Percentiles rank a stretch among this genome's conserved stretches.
phyloP scores from a whole-genome alignment of 2,329 filamentous ascomycete species.

The Pezicula neosporulosa region DNA sequence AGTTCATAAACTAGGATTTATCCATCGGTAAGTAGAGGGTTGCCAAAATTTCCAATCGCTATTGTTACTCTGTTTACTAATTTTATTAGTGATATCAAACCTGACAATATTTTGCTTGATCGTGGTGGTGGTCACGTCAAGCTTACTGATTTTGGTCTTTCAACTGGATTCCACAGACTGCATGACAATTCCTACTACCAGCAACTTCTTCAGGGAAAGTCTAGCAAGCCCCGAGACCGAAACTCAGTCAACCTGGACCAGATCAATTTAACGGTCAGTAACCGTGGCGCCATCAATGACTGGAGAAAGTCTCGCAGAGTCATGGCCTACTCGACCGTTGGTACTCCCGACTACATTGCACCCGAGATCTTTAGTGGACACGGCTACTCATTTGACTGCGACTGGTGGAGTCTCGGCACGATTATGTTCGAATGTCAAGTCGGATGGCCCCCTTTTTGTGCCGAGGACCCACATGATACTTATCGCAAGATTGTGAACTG shows the following conservation, averaged over 20 bases:
- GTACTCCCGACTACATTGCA: conserved; percentile 97
- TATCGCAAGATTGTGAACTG: conserved; percentile 99
- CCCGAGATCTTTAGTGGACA: conserved; percentile 97
- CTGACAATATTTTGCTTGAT: conserved; percentile 96
- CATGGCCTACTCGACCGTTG: conserved; percentile 97
- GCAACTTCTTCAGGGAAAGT: conserved; percentile 81
- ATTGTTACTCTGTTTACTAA: not conserved
- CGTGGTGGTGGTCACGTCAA: conserved; percentile 95
- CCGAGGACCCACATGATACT: conserved; percentile 94
- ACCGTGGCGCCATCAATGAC: conserved; percentile 96
- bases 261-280: conserved; percentile 96
- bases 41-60: not conserved
- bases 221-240: conserved; percentile 70
- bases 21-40: conserved; percentile 73
- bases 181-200: conserved; percentile 99
- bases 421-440: conserved; percentile 99
- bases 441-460: conserved; percentile 98
- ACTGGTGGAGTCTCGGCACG: conserved; percentile 98
- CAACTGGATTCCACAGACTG: conserved; percentile 95
- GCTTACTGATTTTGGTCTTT: conserved; percentile 95
- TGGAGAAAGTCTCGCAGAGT: conserved; percentile 94
- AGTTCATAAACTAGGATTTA: conserved; percentile 96
- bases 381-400: conserved; percentile 93
- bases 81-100: conserved; percentile 86
- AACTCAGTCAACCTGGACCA: conserved; percentile 96